Evolutionary conservation across 176 grass and related monocot genomes (phyloP), one percentile per base, ranked within the genome.

Genomic region (Typha latifolia): DNA sequence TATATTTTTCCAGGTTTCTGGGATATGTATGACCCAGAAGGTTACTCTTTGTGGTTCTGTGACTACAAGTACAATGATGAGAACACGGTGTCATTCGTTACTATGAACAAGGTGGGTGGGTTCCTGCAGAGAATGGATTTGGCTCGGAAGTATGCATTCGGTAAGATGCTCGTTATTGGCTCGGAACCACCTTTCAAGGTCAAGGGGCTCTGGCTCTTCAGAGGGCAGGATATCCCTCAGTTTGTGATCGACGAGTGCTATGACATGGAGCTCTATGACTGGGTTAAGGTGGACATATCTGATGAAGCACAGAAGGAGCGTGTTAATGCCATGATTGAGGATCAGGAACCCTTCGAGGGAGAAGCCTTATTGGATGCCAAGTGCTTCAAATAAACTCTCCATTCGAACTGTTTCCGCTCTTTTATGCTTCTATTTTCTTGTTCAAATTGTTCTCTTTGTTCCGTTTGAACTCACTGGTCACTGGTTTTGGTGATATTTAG

Each of bases 61-160:
- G 83, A 99, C n/a, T 99, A 99, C 84, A 99, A 93, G 49, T 99
- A 99, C 83, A 89, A 99, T 1, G 81, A 93, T 3, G 94, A 99
- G 84, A 99, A 99, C 81, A 90, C 79, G 0, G 89, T 99, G 1
- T 90, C 94, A 1, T 99, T 82, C 5, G 89, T 99, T 48, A 99
- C 94, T 24, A 5, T 99, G 72, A 99, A 99, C 81, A 99, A 99
- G 78, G 89, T 99, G 4, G 75, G 94, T 19, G 89, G 94, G 8
- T 99, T 99, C 81, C 78, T 99, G 50, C 89, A 99, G 78, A 73
- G 94, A 47, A 93, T 99, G 94, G 94, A 99, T 51, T 68, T 99
- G 61, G 72, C 63, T 56, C 93, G 93, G 66, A 96, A 96, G 43
- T 96, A 96, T 9, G 81, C 91, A 6, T 96, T 96, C 0, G 82